Conservation (phyloP, 495 filamentous ascomycete genomes). For the Hyaloscypha hepaticicola region DNA sequence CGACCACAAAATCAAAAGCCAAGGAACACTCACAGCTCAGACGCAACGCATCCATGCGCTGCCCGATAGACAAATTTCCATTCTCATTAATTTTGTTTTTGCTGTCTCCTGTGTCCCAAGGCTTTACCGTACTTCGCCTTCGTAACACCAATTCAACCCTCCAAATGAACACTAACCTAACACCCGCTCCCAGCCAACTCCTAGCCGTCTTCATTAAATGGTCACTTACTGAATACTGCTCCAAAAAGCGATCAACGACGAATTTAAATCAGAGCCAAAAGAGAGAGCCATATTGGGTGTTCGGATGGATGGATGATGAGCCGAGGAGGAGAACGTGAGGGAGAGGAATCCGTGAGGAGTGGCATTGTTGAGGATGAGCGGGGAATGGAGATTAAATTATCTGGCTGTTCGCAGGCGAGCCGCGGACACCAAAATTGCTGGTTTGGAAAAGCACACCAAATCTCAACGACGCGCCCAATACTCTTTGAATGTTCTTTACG, state of each 20-base stretch:
- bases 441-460: no score
- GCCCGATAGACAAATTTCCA: slow-evolving; percentile 3
- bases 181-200: no score
- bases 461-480: no score
- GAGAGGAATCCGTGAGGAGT: slow-evolving; percentile 8
- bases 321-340: neutral
- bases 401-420: no score
- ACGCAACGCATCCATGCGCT: slow-evolving; percentile 2
- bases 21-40: slow-evolving; percentile 3
- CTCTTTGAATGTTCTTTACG: no score
- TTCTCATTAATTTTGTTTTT: slow-evolving; percentile 1
- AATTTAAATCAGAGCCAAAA: neutral
- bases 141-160: no score
- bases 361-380: slow-evolving; percentile 5
- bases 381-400: slow-evolving; percentile 3
- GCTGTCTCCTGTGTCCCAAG: slow-evolving; percentile 9
- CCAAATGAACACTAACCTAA: no score
- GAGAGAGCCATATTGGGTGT: slow-evolving; percentile 5
- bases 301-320: slow-evolving; percentile 11
- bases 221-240: slow-evolving; percentile 5
- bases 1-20: neutral
- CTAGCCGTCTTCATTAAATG: no score
- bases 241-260: slow-evolving; percentile 7
- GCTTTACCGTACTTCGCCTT: no score
- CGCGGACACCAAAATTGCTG: no score